Percentiles rank a stretch among this genome's conserved stretches.
These are phyloP conservation scores for Teratosphaeriaceae sp. DNA, from an alignment of 2,329 filamentous ascomycete species.

Conservation along the genomic window DNA sequence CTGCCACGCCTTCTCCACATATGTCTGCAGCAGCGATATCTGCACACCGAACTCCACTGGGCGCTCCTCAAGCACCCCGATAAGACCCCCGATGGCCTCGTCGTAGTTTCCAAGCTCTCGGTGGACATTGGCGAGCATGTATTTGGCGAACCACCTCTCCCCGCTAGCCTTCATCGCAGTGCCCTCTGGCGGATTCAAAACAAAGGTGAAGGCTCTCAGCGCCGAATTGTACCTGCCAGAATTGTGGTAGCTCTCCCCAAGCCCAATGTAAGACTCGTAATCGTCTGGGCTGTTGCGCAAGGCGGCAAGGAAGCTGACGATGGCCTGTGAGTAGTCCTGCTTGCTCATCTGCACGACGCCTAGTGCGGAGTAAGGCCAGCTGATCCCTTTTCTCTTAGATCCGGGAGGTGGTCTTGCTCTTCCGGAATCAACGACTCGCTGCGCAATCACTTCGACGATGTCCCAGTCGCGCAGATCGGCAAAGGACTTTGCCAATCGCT, in stretches of 20 bases:
- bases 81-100: constrained; percentile 70
- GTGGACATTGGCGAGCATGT: constrained; percentile 93
- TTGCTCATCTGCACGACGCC: constrained; percentile 94
- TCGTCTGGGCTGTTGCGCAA: constrained; percentile 76
- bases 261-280: constrained; percentile 92
- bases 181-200: constrained; percentile 64
- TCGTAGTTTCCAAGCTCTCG: constrained; percentile 88
- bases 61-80: constrained; percentile 60
- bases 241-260: constrained; percentile 96
- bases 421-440: constrained; percentile 89
- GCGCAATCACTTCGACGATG: constrained; percentile 84
- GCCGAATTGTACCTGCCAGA: constrained; percentile 93
- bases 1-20: constrained; percentile 73
- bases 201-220: constrained; percentile 81
- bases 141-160: constrained; percentile 90
- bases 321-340: constrained; percentile 80
- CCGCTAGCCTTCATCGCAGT: constrained; percentile 49
- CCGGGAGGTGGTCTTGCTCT: constrained; percentile 85
- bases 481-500: constrained; percentile 77
- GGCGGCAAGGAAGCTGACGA: constrained; percentile 86
- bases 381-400: constrained; percentile 85
- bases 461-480: constrained; percentile 94
- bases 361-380: constrained; percentile 91
- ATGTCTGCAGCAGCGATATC: constrained; percentile 80
- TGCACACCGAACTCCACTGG: constrained; percentile 77